Percentiles rank a stretch among this genome's conserved stretches.
Conservation (phyloP, 2,329 filamentous ascomycete genomes). For the Zymoseptoria crescenta region DNA sequence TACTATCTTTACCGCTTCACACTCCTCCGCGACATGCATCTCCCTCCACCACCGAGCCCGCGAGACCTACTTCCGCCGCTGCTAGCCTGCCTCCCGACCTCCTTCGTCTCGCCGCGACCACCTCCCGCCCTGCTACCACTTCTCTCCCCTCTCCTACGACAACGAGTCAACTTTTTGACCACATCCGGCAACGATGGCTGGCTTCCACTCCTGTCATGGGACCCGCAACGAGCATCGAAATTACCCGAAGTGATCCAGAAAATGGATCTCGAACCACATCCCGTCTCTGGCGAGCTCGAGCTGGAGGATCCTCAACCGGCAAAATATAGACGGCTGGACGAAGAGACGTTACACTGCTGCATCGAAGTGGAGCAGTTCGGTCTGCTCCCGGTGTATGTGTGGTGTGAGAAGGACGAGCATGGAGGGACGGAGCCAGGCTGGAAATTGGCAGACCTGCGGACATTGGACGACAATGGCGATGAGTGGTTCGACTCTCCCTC, state of each 20-base stretch:
- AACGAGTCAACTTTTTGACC: conserved; percentile 53
- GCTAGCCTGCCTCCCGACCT: conserved; percentile 55
- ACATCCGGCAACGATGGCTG: conserved; percentile 47
- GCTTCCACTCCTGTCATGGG: conserved; percentile 66
- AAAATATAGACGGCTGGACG: conserved; percentile 61
- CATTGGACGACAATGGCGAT: conserved; percentile 50
- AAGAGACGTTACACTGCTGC: conserved; percentile 65
- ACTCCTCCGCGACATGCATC: conserved; percentile 35
- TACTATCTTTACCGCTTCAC: background rate
- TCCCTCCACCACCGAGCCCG: conserved; percentile 48
- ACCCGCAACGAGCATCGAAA: conserved; percentile 48
- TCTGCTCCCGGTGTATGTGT: conserved; percentile 59
- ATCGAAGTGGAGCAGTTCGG: conserved; percentile 55
- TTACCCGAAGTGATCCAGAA: conserved; percentile 55
- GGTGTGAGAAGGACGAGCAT: conserved; percentile 58
- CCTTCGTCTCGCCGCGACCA: conserved; percentile 51
- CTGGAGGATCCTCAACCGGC: conserved; percentile 58
- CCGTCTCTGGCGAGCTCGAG: conserved; percentile 71
- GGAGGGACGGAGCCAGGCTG: conserved; percentile 53
- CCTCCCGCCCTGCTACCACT: conserved; percentile 54
- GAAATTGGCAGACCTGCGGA: conserved; percentile 63
- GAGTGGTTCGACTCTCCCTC: conserved; percentile 50
- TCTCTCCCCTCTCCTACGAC: conserved; percentile 55
- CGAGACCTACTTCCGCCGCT: conserved; percentile 53
- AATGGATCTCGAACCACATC: conserved; percentile 67